Evolutionary conservation across 345 rosid genomes (phyloP), one percentile per base, ranked within the genome.

Genomic region (Salix purpurea): DNA sequence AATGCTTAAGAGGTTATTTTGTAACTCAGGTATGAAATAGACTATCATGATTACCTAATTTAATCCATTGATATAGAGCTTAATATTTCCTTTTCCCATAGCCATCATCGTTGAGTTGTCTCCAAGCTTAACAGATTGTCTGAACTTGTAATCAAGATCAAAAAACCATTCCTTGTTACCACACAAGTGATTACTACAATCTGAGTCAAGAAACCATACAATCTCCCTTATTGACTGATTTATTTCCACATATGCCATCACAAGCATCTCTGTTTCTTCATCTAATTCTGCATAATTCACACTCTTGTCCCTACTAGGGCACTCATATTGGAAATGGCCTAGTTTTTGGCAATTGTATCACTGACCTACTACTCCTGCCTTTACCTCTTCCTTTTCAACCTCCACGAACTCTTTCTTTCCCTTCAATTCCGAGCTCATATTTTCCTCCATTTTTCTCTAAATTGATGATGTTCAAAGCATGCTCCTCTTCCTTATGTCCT

Each of bases 111-210:
- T 34, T 19, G 32, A 68, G n/a, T 68, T 39, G 39, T 68, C 34
- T 5, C 6, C 4, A 2, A 68, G 71, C 68, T 73, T 73, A 24
- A 73, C 16, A 40, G 15, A 40, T 73, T 73, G 34, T 4, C 15
- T 19, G 7, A 73, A 73, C 16, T 15, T 54, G 13, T 40, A 26
- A 60, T 73, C 24, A 73, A 73, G 54, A 60, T 73, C 16, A 28
- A 19, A 61, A 7, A 73, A 73, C 76, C 76, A 61, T 56, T 73
- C 14, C 54, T 73, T 61, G 16, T 73, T 61, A 39, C n/a, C 16
- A 73, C 68, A 61, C 52, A 40, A 60, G 26, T 68, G 32, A 10
- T 68, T 40, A 16, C 52, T 37, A 0, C 2, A 65, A 1, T 10
- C 37, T 65, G 2, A 30, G 39, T 71, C 48, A 32, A 71, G 74